A percentile compares a stretch with the other conserved stretches of the same genome.
Conservation (phyloP, 192 early-diverging fungal genomes). For the Coemansia guatemalensis region DNA sequence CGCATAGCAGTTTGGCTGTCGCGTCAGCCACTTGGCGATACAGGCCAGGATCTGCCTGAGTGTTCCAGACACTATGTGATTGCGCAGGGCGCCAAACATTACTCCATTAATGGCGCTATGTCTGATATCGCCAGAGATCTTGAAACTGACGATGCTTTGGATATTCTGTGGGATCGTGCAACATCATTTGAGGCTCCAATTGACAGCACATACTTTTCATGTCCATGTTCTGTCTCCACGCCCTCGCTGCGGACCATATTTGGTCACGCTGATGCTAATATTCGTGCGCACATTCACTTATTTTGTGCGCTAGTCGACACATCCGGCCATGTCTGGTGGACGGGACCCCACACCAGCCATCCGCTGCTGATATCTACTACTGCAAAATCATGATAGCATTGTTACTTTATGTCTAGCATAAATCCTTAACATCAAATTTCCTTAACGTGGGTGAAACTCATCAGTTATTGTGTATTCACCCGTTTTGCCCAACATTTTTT, state of each 20-base stretch:
- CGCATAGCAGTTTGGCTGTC: constrained; percentile 43
- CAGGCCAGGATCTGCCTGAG: constrained; percentile 15
- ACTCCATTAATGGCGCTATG: too few relatives aligned
- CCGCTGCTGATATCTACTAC: constrained; percentile 46
- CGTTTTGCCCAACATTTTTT: too few relatives aligned
- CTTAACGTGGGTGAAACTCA: too few relatives aligned
- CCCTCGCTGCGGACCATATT: constrained; percentile 25
- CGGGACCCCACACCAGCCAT: constrained; percentile 46
- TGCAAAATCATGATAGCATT: constrained; percentile 11
- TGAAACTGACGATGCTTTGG: neutral
- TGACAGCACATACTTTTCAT: constrained; percentile 43
- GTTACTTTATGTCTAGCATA: neutral
- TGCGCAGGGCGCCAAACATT: constrained; percentile 13
- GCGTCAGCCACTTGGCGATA: constrained; percentile 14
- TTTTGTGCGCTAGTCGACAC: constrained; percentile 34
- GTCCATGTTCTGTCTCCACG: constrained; percentile 35
- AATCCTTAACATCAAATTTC: too few relatives aligned
- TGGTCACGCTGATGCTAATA: constrained; percentile 29
- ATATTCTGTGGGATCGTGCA: constrained; percentile 18
- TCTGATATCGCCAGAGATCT: neutral
- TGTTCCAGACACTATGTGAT: constrained; percentile 20
- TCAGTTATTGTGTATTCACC: too few relatives aligned
- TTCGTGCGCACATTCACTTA: constrained; percentile 25
- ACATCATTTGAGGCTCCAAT: constrained; percentile 31
- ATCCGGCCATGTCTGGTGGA: constrained; percentile 20